These are phyloP conservation scores for Pseudopithomyces chartarum DNA, from an alignment of 2,329 filamentous ascomycete genomes.

Conservation along the genomic window DNA sequence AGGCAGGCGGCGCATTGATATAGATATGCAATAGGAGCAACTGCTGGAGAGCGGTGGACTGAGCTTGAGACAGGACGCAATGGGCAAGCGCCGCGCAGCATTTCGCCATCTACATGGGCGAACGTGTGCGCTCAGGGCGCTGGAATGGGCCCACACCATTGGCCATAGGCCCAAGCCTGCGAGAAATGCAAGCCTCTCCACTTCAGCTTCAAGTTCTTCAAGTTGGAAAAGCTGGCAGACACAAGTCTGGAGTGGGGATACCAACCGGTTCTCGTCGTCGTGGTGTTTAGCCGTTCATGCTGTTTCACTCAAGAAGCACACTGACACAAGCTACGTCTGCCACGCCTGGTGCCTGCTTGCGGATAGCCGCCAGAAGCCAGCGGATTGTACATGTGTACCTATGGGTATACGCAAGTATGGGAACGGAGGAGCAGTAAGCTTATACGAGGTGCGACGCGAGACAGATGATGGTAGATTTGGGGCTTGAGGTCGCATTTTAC, in stretches of 20 bases:
- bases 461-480: not conserved
- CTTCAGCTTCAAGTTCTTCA: slow-evolving; percentile 3
- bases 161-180: not conserved
- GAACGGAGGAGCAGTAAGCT: not conserved
- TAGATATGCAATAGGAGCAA: slow-evolving; percentile 9
- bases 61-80: slow-evolving; percentile 20
- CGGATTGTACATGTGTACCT: too few relatives aligned
- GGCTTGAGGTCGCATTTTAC: not conserved
- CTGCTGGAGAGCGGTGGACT: slow-evolving; percentile 9
- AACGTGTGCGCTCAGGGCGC: not conserved
- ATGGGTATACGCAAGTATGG: too few relatives aligned
- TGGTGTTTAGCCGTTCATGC: slow-evolving; percentile 2
- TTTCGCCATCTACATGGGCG: slow-evolving; percentile 10
- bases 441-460: too few relatives aligned
- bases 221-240: not conserved
- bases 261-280: not conserved
- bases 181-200: slow-evolving; percentile 2
- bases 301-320: not conserved
- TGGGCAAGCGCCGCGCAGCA: slow-evolving; percentile 13
- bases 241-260: not conserved
- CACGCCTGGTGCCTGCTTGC: not conserved
- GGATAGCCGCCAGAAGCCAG: too few relatives aligned
- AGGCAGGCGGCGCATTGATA: slow-evolving; percentile 13
- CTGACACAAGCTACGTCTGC: not conserved
- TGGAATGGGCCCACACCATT: not conserved